These are phyloP conservation scores for Didymella pinodella DNA, from an alignment of 2,329 filamentous ascomycete genomes.

Conservation along the genomic window DNA sequence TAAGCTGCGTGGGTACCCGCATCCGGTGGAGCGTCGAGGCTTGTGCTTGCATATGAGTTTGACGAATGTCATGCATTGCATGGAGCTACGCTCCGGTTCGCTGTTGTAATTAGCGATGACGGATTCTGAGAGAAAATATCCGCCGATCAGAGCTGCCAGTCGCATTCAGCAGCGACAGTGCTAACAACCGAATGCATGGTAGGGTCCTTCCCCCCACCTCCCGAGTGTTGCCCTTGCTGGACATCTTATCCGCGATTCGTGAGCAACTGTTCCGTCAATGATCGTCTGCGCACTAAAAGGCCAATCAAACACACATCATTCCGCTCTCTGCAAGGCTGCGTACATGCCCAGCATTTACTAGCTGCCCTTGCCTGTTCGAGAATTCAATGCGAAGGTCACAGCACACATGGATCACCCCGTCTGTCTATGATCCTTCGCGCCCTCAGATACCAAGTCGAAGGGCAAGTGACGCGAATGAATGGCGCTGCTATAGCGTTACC, in stretches of 20 bases:
- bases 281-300: constrained; percentile 14
- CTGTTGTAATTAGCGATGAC: background rate
- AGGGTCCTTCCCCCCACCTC: constrained; percentile 2
- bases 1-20: constrained; percentile 2
- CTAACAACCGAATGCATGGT: constrained; percentile 5
- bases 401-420: constrained; percentile 13
- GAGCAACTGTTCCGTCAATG: constrained; percentile 3
- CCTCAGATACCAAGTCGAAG: background rate
- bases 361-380: constrained; percentile 1
- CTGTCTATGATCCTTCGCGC: constrained; percentile 14
- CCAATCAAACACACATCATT: constrained; percentile 17
- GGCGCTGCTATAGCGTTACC: constrained; percentile 5
- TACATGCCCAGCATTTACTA: constrained; percentile 5
- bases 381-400: background rate
- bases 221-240: background rate
- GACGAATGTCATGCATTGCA: constrained; percentile 17
- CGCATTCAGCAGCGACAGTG: background rate
- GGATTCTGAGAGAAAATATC: background rate
- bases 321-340: constrained; percentile 8
- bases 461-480: constrained; percentile 18
- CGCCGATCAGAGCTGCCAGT: background rate
- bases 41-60: constrained; percentile 8
- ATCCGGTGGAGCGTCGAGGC: constrained; percentile 5
- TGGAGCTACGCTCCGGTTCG: constrained; percentile 3
- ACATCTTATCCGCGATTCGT: constrained; percentile 5